A percentile compares a stretch with the other conserved stretches of the same genome.
These are phyloP conservation scores for Colletotrichum aenigma DNA, from an alignment of 2,329 filamentous ascomycete genomes.

Conservation along the genomic window DNA sequence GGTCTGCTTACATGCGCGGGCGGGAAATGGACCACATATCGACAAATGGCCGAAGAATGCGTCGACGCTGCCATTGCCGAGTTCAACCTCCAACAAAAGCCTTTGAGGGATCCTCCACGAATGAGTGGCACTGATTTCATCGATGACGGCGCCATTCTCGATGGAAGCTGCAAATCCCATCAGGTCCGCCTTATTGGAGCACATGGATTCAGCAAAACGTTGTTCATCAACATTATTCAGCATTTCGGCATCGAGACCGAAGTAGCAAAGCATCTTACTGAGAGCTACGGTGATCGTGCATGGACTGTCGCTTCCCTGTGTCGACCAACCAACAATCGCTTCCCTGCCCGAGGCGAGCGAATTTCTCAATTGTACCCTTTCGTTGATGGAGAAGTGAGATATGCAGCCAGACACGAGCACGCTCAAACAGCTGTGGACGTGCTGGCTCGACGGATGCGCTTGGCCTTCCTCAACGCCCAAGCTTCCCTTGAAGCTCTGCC, in stretches of 20 bases:
- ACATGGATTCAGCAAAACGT: constrained; percentile 84
- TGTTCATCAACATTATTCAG: constrained; percentile 95
- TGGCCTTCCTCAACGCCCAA: constrained; percentile 92
- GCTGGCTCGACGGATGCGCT: constrained; percentile 79
- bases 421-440: constrained; percentile 91
- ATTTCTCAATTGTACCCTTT: constrained; percentile 86
- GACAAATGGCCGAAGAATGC: constrained; percentile 90
- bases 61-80: constrained; percentile 79
- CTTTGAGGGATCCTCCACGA: constrained; percentile 64
- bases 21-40: constrained; percentile 93
- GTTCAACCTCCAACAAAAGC: constrained; percentile 65
- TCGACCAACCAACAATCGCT: constrained; percentile 75
- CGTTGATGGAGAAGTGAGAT: constrained; percentile 89
- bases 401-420: constrained; percentile 87
- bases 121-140: constrained; percentile 73
- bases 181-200: constrained; percentile 81
- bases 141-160: constrained; percentile 68
- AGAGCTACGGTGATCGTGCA: constrained; percentile 89
- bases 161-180: constrained; percentile 81
- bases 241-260: constrained; percentile 92
- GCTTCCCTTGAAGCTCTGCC: constrained; percentile 87
- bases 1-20: constrained; percentile 85
- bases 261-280: constrained; percentile 85
- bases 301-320: constrained; percentile 89
- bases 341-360: constrained; percentile 81